These are phyloP conservation scores for Colletotrichum camelliae DNA, from an alignment of 2,329 filamentous ascomycete genomes.

Conservation along the genomic window DNA sequence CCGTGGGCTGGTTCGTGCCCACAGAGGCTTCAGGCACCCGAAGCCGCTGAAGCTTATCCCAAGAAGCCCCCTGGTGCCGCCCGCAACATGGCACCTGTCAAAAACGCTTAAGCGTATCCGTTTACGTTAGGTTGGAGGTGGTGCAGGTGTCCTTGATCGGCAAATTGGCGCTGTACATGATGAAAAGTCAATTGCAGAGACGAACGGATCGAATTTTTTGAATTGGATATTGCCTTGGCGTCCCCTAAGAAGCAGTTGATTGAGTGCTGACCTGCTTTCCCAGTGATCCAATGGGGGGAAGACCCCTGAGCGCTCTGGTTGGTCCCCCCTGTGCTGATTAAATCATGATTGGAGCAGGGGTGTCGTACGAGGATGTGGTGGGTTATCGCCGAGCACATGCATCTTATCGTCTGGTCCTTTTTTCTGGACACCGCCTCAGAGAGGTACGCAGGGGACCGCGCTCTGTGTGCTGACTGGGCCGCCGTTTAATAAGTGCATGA, in stretches of 20 bases:
- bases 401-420: neutral
- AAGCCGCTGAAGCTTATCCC: neutral
- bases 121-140: neutral
- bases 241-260: neutral
- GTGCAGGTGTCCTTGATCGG: neutral
- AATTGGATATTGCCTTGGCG: neutral
- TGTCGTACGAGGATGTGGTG: slow-evolving; percentile 2
- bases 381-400: slow-evolving; percentile 19
- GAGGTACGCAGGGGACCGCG: slow-evolving; percentile 3
- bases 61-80: neutral
- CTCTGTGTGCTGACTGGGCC: neutral
- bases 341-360: neutral
- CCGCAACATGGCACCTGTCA: neutral
- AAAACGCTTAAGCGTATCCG: neutral
- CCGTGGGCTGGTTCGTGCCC: neutral
- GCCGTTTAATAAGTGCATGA: slow-evolving; percentile 8
- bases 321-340: neutral
- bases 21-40: neutral
- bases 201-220: neutral
- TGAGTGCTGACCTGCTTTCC: neutral
- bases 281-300: neutral
- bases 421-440: slow-evolving; percentile 10
- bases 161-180: neutral
- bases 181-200: neutral
- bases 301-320: neutral